These are phyloP conservation scores for Hymenoscyphus salicellus DNA, from an alignment of 2,329 filamentous ascomycete species.

Conservation along the genomic window DNA sequence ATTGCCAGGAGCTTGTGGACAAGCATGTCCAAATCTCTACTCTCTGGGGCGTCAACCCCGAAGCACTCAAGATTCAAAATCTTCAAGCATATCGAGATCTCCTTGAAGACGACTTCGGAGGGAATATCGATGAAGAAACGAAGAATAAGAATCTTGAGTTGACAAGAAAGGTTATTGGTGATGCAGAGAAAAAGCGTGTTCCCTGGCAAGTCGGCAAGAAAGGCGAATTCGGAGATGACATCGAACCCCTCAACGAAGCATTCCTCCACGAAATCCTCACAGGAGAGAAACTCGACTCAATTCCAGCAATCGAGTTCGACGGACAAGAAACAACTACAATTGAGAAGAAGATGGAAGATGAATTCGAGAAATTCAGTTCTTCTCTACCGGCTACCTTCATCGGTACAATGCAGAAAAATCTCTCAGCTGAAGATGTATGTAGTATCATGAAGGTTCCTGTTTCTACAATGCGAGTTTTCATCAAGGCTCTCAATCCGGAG, in stretches of 20 bases:
- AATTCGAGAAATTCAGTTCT: background rate
- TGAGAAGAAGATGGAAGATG: background rate
- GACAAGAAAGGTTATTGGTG: conserved; percentile 11
- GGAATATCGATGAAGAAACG: background rate
- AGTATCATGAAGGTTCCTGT: background rate
- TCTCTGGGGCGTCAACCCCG: background rate
- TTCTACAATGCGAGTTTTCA: conserved; percentile 19
- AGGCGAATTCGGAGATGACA: conserved; percentile 18
- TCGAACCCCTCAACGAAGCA: conserved; percentile 19
- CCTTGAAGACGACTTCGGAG: background rate
- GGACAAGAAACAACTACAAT: background rate
- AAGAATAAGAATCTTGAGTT: conserved; percentile 7
- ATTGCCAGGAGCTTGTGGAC: background rate
- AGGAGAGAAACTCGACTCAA: conserved; percentile 6
- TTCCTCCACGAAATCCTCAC: conserved; percentile 22
- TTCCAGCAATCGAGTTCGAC: background rate
- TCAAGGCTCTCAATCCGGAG: conserved; percentile 18
- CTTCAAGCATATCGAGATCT: background rate
- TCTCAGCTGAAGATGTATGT: background rate
- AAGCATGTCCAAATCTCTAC: background rate
- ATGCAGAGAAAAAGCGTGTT: conserved; percentile 19
- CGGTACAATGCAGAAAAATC: background rate
- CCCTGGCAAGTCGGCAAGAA: conserved; percentile 24
- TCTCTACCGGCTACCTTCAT: background rate
- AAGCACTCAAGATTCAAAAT: background rate